Evolutionary conservation across 2,329 filamentous ascomycete species (phyloP), one percentile per base, ranked within the genome.

Genomic region (Fusarium sambucinum): DNA sequence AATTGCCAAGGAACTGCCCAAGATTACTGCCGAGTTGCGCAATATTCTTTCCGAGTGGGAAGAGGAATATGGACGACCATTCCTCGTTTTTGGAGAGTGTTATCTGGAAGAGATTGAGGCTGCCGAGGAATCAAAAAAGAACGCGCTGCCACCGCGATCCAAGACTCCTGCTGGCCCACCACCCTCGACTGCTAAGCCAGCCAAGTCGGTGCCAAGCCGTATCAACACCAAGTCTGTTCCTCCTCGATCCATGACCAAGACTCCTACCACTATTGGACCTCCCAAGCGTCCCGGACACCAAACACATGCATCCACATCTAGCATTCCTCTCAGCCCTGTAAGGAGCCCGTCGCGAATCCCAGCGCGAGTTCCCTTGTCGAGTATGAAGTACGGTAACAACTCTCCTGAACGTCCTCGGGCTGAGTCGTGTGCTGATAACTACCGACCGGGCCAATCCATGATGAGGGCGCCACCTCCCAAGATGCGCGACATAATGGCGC

Each of bases 1-100:
- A 59, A 97, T 99, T 66, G 87, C 94, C 27, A 99, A 98, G 79
- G 96, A 99, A 76, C 84, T 99, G 30, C 96, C 96, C 57, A 98
- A 97, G 82, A 86, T 99, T 42, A 90, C 95, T 59, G 86, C 86
- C 1, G 94, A 98, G n/a, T 82, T 99, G 60, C 87, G 88, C 69
- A 95, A 90, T 77, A 85, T 87, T n/a, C 85, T 99, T 29, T 92
- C 95, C 76, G 82, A 86, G 45, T 99, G 93, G 90, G 96, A 99
- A 77, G 91, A 97, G 54, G 96, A 98, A 76, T 97, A 95, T 77
- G 95, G 94, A 5, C 89, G 94, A 13, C 93, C 94, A 5, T 99
- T 99, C 84, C 84, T 96, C 45, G 94, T 99, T 16, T 93, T 96
- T 70, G 96, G 96, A 30, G 92, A 97, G 75, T 87, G 93, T 69